Evolutionary conservation across 2,329 filamentous ascomycete species (phyloP).

Genomic region (Neopestalotiopsis sp.): DNA sequence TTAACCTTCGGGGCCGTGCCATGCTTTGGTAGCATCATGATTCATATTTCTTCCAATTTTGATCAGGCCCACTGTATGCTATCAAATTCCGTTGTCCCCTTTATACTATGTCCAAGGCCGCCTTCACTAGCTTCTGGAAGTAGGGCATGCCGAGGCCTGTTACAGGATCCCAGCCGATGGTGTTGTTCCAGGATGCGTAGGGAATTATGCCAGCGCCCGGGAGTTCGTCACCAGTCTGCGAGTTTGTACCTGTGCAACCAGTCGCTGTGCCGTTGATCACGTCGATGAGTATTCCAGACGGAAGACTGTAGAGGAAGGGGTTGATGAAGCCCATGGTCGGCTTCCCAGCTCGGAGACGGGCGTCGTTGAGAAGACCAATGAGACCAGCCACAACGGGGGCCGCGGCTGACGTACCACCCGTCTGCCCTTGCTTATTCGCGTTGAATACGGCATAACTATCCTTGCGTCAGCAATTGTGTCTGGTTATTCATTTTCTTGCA

Average conservation of each 20-base stretch:
- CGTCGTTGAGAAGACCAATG: slow-evolving; percentile 29
- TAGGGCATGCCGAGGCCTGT: slow-evolving; percentile 51
- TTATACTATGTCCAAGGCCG: slow-evolving; percentile 11
- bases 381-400: slow-evolving; percentile 29
- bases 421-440: slow-evolving; percentile 19
- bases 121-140: slow-evolving; percentile 12
- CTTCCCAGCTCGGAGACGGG: slow-evolving; percentile 16
- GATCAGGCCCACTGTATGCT: not conserved
- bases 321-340: slow-evolving; percentile 23
- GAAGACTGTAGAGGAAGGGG: slow-evolving; percentile 21
- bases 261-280: slow-evolving; percentile 31
- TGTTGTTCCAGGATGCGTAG: slow-evolving; percentile 40
- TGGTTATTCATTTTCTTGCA: no score
- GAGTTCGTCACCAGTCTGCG: slow-evolving; percentile 29
- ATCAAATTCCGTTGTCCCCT: not conserved
- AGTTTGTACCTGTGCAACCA: slow-evolving; percentile 31
- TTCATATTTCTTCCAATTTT: not conserved
- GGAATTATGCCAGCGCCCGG: slow-evolving; percentile 33
- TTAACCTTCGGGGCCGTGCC: not conserved
- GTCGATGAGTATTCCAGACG: slow-evolving; percentile 20
- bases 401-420: slow-evolving; percentile 27
- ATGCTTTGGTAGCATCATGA: not conserved
- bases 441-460: slow-evolving; percentile 23
- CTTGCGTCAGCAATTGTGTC: not conserved
- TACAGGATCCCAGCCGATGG: slow-evolving; percentile 52